A percentile compares a stretch with the other conserved stretches of the same genome.
Conservation (phyloP, 208 protist species). For the Sergeia podlipaevii region DNA sequence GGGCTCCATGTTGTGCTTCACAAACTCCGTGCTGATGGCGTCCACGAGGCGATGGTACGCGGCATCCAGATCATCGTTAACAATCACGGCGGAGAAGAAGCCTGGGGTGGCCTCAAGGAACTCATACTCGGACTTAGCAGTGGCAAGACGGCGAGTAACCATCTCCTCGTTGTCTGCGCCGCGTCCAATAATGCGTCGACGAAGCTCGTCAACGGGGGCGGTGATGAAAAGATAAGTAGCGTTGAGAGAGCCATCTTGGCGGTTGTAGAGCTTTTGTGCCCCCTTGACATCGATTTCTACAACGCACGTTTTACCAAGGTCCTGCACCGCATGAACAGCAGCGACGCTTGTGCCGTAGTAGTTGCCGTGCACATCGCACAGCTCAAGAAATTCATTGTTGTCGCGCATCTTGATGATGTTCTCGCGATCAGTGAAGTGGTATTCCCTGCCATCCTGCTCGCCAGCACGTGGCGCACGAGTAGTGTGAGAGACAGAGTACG, state of each 20-base stretch:
- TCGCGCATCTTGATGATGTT: conserved; percentile 63
- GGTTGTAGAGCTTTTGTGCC: conserved; percentile 56
- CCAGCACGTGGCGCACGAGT: conserved; percentile 80
- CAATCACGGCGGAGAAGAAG: conserved; percentile 68
- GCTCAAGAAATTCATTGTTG: conserved; percentile 87
- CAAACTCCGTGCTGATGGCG: conserved; percentile 47
- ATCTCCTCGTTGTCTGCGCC: conserved; percentile 74
- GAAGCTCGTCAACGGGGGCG: conserved; percentile 71
- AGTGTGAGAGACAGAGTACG: conserved; percentile 93
- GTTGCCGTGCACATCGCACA: conserved; percentile 93
- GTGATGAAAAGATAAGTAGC: conserved; percentile 77
- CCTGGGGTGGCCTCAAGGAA: conserved; percentile 62
- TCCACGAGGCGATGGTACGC: conserved; percentile 56
- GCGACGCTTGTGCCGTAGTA: conserved; percentile 92
- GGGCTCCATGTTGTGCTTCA: conserved; percentile 46
- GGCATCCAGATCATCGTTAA: conserved; percentile 73
- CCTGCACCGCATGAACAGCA: conserved; percentile 71
- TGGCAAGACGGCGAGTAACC: conserved; percentile 68
- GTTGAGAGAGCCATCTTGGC: conserved; percentile 31
- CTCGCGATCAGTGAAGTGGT: conserved; percentile 84
- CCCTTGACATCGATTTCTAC: conserved; percentile 94
- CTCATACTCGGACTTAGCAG: conserved; percentile 65
- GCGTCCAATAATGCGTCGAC: conserved; percentile 68
- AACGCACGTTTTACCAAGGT: conserved; percentile 71
- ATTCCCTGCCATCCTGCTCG: conserved; percentile 89